Percentiles rank a stretch among this genome's conserved stretches.
phyloP scores from a whole-genome alignment of 345 rosid species.

The Arabidopsis thaliana region DNA sequence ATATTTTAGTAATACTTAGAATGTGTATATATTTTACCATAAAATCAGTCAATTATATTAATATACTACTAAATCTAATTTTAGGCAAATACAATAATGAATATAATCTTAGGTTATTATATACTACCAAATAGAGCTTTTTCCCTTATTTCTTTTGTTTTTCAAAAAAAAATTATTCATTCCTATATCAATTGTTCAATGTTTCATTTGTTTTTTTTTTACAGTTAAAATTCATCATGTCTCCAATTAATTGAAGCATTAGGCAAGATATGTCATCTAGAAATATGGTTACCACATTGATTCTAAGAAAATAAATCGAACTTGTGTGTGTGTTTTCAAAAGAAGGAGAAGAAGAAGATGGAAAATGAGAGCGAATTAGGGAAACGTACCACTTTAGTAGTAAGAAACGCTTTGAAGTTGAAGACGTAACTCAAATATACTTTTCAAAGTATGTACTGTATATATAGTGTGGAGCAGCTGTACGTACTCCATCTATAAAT shows the following conservation, averaged over 20 bases:
- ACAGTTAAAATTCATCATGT: background rate
- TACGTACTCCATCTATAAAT: background rate
- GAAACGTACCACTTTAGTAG: constrained; percentile 24
- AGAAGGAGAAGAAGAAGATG: no score
- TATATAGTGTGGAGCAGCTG: background rate
- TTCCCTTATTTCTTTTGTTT: background rate
- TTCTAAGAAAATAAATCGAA: background rate
- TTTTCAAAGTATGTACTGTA: background rate
- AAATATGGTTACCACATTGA: constrained; percentile 1
- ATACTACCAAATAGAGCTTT: background rate
- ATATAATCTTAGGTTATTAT: background rate
- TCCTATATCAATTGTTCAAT: background rate
- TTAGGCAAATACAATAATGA: background rate
- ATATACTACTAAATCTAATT: background rate
- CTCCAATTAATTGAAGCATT: background rate
- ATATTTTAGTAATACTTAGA: background rate
- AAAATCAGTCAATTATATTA: background rate
- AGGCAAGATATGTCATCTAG: background rate
- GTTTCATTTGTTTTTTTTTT: background rate
- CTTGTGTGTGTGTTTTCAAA: no score
- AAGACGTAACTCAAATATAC: constrained; percentile 25
- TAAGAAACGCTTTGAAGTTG: constrained; percentile 14
- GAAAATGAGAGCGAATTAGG: no score
- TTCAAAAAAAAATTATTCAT: background rate
- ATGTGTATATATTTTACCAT: background rate